Conservation (phyloP, 352 stramenopile species). For the Phytophthora fragariaefolia region DNA sequence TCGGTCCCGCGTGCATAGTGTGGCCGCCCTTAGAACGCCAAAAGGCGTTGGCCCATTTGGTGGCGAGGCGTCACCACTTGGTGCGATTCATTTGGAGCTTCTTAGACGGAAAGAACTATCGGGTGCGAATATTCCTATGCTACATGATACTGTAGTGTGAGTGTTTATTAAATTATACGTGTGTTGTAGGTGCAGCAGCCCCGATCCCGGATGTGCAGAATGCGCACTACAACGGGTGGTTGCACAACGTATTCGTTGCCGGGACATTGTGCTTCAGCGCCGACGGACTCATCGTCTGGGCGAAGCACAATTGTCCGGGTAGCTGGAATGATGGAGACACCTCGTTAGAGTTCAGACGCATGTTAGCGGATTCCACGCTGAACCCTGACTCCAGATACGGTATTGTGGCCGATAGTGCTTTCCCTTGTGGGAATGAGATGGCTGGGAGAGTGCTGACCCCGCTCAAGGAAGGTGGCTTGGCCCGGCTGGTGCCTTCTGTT, state of each 20-base stretch:
- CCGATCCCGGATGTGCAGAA: slow-evolving; percentile 12
- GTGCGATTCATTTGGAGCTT: no score
- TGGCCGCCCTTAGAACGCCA: neutral
- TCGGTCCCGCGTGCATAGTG: neutral
- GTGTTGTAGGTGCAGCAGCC: slow-evolving; percentile 6
- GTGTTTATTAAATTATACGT: neutral
- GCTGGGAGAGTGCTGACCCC: neutral
- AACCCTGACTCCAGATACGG: neutral
- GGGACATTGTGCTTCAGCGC: slow-evolving; percentile 21
- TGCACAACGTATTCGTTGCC: slow-evolving; percentile 18
- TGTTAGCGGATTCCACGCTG: neutral
- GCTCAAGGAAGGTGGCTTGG: neutral
- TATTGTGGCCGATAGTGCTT: neutral
- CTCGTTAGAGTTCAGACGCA: neutral
- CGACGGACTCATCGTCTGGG: slow-evolving; percentile 22
- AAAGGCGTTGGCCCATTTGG: neutral
- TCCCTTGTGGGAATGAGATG: neutral
- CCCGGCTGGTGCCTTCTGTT: neutral
- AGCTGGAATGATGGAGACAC: slow-evolving; percentile 26
- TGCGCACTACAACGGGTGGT: slow-evolving; percentile 23
- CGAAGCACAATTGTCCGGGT: slow-evolving; percentile 19
- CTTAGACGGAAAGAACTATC: no score
- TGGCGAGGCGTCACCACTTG: neutral
- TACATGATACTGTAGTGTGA: neutral
- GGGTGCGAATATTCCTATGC: neutral